Conservation (phyloP, 2,329 filamentous ascomycete species). For the Acrodontium crateriforme region DNA sequence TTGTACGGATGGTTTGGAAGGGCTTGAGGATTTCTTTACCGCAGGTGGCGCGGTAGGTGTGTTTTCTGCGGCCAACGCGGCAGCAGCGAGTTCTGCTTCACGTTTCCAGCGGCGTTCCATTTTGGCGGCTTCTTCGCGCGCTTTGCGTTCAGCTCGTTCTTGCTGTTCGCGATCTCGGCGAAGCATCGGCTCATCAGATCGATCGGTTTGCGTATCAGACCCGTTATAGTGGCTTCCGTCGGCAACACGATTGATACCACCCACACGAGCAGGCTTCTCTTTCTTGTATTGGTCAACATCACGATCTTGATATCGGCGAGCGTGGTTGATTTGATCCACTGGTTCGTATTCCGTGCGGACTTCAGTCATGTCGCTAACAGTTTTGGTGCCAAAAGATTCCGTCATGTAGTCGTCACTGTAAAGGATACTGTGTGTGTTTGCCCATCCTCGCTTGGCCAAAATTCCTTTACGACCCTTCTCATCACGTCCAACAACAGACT, state of each 20-base stretch:
- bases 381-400: constrained; percentile 20
- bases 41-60: constrained; percentile 11
- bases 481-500: constrained; percentile 30
- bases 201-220: constrained; percentile 41
- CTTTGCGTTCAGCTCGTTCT: constrained; percentile 26
- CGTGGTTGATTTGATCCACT: constrained; percentile 29
- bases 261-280: constrained; percentile 74
- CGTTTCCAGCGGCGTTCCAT: constrained; percentile 27
- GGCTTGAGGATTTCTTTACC: constrained; percentile 14
- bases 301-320: constrained; percentile 40
- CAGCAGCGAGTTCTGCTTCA: constrained; percentile 27
- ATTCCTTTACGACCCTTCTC: constrained; percentile 29
- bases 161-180: constrained; percentile 18
- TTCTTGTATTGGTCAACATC: constrained; percentile 73
- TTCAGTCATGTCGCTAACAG: constrained; percentile 20
- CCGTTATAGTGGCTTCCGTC: constrained; percentile 64
- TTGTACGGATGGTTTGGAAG: constrained; percentile 15
- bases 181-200: constrained; percentile 26
- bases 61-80: constrained; percentile 21
- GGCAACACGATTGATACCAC: constrained; percentile 70
- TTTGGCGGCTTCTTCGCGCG: constrained; percentile 24
- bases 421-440: constrained; percentile 28
- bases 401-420: constrained; percentile 28
- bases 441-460: constrained; percentile 24
- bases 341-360: constrained; percentile 13